Evolutionary conservation across 768 basidiomycete genomes (phyloP).

Genomic region (Boletus rubescentipes): DNA sequence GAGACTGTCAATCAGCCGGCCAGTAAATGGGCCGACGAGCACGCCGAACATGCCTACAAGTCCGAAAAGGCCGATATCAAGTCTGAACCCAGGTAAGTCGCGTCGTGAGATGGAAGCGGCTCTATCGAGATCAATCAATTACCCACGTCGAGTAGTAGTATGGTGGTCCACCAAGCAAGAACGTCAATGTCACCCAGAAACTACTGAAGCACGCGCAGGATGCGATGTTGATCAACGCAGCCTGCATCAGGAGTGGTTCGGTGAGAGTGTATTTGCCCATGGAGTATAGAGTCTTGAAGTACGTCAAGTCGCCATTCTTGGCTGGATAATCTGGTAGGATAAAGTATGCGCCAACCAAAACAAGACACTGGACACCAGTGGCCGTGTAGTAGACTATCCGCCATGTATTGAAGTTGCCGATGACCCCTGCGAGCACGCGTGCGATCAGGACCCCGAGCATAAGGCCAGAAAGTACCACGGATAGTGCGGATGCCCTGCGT

Average conservation of each 20-base stretch:
- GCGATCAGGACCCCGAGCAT: slow-evolving; percentile 74
- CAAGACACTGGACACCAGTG: slow-evolving; percentile 59
- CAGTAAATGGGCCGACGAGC: slow-evolving; percentile 64
- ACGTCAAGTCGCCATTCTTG: slow-evolving; percentile 64
- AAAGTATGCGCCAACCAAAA: slow-evolving; percentile 59
- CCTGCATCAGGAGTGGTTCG: slow-evolving; percentile 77
- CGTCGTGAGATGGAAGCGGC: background rate
- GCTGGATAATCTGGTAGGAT: slow-evolving; percentile 83
- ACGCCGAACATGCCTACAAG: slow-evolving; percentile 74
- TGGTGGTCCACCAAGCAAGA: slow-evolving; percentile 73
- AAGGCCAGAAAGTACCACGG: slow-evolving; percentile 68
- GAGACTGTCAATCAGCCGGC: slow-evolving; percentile 65
- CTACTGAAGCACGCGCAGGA: slow-evolving; percentile 58
- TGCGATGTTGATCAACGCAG: slow-evolving; percentile 57
- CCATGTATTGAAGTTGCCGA: slow-evolving; percentile 72
- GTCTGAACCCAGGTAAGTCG: slow-evolving; percentile 26
- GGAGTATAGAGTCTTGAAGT: slow-evolving; percentile 65
- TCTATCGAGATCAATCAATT: slow-evolving; percentile 11
- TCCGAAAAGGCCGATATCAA: slow-evolving; percentile 48
- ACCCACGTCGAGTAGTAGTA: slow-evolving; percentile 73
- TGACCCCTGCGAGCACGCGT: slow-evolving; percentile 66
- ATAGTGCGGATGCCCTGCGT: slow-evolving; percentile 70
- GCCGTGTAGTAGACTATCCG: slow-evolving; percentile 77
- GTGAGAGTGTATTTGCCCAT: slow-evolving; percentile 78
- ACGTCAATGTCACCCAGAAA: slow-evolving; percentile 79